Evolutionary conservation across 805 yeast species (phyloP).

Genomic region (Blastobotrys americana): DNA sequence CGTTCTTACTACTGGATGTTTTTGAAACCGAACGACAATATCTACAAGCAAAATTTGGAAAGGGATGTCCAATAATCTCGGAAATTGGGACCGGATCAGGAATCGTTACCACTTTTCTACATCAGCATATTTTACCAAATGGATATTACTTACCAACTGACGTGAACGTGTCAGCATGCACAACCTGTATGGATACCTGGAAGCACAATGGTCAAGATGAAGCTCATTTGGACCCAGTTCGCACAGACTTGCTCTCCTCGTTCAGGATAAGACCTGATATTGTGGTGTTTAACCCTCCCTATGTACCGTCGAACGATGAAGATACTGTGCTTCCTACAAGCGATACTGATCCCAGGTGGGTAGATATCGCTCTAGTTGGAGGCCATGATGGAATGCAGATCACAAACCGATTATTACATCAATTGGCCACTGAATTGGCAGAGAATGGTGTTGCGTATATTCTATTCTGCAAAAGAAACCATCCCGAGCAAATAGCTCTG

Average conservation of each 20-base stretch:
- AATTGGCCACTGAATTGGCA: slow-evolving; percentile 47
- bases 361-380: slow-evolving; percentile 84
- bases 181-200: slow-evolving; percentile 42
- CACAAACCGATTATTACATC: slow-evolving; percentile 56
- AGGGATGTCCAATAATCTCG: slow-evolving; percentile 46
- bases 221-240: slow-evolving; percentile 41
- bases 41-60: slow-evolving; percentile 21
- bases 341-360: slow-evolving; percentile 56
- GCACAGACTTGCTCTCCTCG: slow-evolving; percentile 34
- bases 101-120: slow-evolving; percentile 70
- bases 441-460: slow-evolving; percentile 72
- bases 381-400: slow-evolving; percentile 88
- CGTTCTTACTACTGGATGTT: slow-evolving; percentile 74
- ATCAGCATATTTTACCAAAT: slow-evolving; percentile 46
- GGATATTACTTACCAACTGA: slow-evolving; percentile 65
- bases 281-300: slow-evolving; percentile 89
- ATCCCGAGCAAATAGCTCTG: slow-evolving; percentile 55
- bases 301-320: slow-evolving; percentile 70
- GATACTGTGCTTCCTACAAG: slow-evolving; percentile 15
- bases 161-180: slow-evolving; percentile 70
- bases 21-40: slow-evolving; percentile 52
- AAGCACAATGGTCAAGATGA: slow-evolving; percentile 22
- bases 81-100: slow-evolving; percentile 96
- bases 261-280: slow-evolving; percentile 40
- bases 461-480: slow-evolving; percentile 84